These are phyloP conservation scores for Saccharomycopsis crataegensis DNA, from an alignment of 1,139 yeast genomes.

Conservation along the genomic window DNA sequence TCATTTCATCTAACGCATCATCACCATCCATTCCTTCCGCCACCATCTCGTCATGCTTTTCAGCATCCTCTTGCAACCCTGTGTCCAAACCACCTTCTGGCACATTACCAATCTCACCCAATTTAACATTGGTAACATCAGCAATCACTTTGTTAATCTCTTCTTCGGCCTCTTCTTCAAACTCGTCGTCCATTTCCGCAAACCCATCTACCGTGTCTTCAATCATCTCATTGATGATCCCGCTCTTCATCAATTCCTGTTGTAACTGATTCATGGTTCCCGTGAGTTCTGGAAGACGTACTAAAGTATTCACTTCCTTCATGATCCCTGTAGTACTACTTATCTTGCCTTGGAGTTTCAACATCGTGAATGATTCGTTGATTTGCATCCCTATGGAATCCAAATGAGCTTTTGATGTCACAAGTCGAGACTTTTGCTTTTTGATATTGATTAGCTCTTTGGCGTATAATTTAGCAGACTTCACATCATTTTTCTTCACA, in stretches of 20 bases:
- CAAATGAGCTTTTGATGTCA: constrained; percentile 76
- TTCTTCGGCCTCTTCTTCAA: constrained; percentile 66
- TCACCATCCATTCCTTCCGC: constrained; percentile 62
- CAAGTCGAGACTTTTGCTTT: constrained; percentile 67
- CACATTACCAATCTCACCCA: constrained; percentile 42
- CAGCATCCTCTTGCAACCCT: constrained; percentile 32
- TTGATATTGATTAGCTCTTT: constrained; percentile 70
- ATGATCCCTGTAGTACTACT: constrained; percentile 72
- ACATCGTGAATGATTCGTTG: constrained; percentile 86
- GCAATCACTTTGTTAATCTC: constrained; percentile 46
- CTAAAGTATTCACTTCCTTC: constrained; percentile 80
- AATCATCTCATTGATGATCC: constrained; percentile 92
- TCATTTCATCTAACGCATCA: constrained; percentile 74
- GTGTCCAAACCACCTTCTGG: constrained; percentile 28
- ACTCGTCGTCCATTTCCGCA: constrained; percentile 59
- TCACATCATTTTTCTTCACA: constrained; percentile 72
- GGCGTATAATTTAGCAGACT: constrained; percentile 73
- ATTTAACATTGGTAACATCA: constrained; percentile 40
- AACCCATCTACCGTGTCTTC: constrained; percentile 77
- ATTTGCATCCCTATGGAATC: constrained; percentile 83
- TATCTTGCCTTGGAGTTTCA: constrained; percentile 77
- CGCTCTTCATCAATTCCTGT: constrained; percentile 83
- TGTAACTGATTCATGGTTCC: constrained; percentile 83
- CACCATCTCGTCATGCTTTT: constrained; percentile 36
- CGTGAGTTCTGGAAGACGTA: constrained; percentile 71